A percentile compares a stretch with the other conserved stretches of the same genome.
phyloP scores from a whole-genome alignment of 768 basidiomycete genomes.

The Lanmaoa pseudosensibilis region DNA sequence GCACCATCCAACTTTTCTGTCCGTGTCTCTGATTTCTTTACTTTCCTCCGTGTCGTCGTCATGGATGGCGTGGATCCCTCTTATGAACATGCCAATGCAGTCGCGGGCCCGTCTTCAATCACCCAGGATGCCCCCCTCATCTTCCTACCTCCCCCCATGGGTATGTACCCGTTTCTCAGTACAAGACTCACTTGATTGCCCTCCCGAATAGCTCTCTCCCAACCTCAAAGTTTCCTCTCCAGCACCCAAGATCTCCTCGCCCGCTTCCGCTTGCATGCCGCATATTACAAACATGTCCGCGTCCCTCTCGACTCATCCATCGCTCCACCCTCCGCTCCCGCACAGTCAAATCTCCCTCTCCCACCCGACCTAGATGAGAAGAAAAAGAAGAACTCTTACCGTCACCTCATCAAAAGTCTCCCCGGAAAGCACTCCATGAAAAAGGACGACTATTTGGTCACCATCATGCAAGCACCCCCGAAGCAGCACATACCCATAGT shows the following conservation, averaged over 20 bases:
- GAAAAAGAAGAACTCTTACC: constrained; percentile 78
- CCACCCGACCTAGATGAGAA: constrained; percentile 55
- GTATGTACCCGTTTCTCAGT: constrained; percentile 26
- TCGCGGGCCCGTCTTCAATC: constrained; percentile 60
- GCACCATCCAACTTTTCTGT: constrained; percentile 6
- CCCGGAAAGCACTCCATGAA: constrained; percentile 82
- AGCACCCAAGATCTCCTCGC: constrained; percentile 81
- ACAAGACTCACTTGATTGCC: constrained; percentile 13
- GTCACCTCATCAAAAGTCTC: constrained; percentile 71
- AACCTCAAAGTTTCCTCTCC: constrained; percentile 46
- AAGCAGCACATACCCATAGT: constrained; percentile 66
- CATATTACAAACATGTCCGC: constrained; percentile 85
- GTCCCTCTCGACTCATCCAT: constrained; percentile 36
- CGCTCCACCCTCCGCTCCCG: constrained; percentile 29
- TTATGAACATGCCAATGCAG: constrained; percentile 47
- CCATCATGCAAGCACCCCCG: constrained; percentile 64
- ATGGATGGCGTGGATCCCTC: constrained; percentile 31
- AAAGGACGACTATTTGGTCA: constrained; percentile 72
- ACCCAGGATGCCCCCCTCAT: constrained; percentile 21
- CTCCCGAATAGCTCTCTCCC: constrained; percentile 32
- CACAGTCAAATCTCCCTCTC: constrained; percentile 41
- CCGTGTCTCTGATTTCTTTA: constrained; percentile 28
- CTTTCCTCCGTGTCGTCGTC: constrained; percentile 18
- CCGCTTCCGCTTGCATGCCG: constrained; percentile 65
- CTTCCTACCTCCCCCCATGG: constrained; percentile 33